phyloP scores from a whole-genome alignment of 2,329 filamentous ascomycete genomes.

The Hypoxylon sp. region DNA sequence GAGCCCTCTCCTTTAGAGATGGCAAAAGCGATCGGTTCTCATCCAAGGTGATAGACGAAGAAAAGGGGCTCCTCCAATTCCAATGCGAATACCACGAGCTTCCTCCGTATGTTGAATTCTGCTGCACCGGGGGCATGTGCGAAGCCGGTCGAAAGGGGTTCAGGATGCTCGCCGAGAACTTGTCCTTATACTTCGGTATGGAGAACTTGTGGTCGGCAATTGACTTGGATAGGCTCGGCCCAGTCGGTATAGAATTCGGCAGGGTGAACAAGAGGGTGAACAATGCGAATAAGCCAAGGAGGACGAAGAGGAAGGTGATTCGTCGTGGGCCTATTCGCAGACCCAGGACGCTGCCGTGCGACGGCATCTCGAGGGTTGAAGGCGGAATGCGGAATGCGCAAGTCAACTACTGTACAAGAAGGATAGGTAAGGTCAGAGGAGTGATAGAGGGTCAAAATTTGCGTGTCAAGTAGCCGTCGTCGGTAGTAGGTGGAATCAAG shows the following conservation, averaged over 20 bases:
- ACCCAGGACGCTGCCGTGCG: constrained; percentile 57
- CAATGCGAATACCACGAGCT: constrained; percentile 88
- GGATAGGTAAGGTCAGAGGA: constrained; percentile 12
- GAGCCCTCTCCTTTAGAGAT: constrained; percentile 72
- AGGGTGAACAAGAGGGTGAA: constrained; percentile 62
- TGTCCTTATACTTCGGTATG: constrained; percentile 58
- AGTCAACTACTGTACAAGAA: constrained; percentile 9
- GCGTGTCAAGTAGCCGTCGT: constrained; percentile 5
- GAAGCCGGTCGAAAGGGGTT: constrained; percentile 75
- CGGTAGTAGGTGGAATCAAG: constrained; percentile 2
- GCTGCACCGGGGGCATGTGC: constrained; percentile 77
- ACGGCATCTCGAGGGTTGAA: constrained; percentile 52
- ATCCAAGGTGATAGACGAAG: constrained; percentile 79
- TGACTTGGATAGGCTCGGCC: constrained; percentile 58
- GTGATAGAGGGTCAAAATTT: constrained; percentile 4
- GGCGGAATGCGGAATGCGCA: constrained; percentile 1
- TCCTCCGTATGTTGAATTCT: constrained; percentile 80
- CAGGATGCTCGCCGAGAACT: constrained; percentile 58
- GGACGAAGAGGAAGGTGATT: constrained; percentile 60
- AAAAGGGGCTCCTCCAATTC: constrained; percentile 92
- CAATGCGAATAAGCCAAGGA: constrained; percentile 62
- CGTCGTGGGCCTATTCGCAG: constrained; percentile 61
- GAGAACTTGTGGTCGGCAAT: constrained; percentile 59
- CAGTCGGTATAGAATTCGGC: constrained; percentile 57
- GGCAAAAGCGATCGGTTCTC: constrained; percentile 86